Evolutionary conservation across 495 filamentous ascomycete genomes (phyloP).

Genomic region (Daldinia loculata): DNA sequence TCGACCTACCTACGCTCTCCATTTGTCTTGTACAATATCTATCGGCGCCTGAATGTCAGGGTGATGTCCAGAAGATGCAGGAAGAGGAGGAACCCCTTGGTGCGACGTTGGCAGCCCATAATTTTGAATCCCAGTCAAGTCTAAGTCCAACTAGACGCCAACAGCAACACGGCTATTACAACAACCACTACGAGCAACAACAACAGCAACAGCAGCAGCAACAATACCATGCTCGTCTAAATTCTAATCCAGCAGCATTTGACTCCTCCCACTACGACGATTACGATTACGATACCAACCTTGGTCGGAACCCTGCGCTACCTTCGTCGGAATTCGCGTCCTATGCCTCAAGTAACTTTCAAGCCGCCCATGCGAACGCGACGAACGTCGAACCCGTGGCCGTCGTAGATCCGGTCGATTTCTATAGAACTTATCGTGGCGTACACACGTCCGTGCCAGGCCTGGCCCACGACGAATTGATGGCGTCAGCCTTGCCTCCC

Average conservation of each 20-base stretch:
- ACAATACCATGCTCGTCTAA: slow-evolving; percentile 25
- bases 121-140: slow-evolving; percentile 46
- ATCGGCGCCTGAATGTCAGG: slow-evolving; percentile 41
- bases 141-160: slow-evolving; percentile 36
- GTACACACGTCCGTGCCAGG: slow-evolving; percentile 39
- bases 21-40: slow-evolving; percentile 31
- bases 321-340: slow-evolving; percentile 45
- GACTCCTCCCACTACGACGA: slow-evolving; percentile 37
- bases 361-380: slow-evolving; percentile 51
- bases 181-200: slow-evolving; percentile 27
- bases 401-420: slow-evolving; percentile 59
- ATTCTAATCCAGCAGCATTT: slow-evolving; percentile 27
- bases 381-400: slow-evolving; percentile 48
- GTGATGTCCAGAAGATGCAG: slow-evolving; percentile 46
- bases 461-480: slow-evolving; percentile 43
- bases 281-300: slow-evolving; percentile 25
- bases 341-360: slow-evolving; percentile 51
- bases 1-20: slow-evolving; percentile 35
- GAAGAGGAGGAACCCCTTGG: slow-evolving; percentile 50
- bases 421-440: slow-evolving; percentile 60
- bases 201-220: slow-evolving; percentile 8
- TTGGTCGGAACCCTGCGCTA: slow-evolving; percentile 18
- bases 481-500: slow-evolving; percentile 49
- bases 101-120: slow-evolving; percentile 47
- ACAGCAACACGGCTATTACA: slow-evolving; percentile 26